Base-by-base conservation (phyloP, 768 basidiomycete genomes). In the Auriscalpium orientale region DNA sequence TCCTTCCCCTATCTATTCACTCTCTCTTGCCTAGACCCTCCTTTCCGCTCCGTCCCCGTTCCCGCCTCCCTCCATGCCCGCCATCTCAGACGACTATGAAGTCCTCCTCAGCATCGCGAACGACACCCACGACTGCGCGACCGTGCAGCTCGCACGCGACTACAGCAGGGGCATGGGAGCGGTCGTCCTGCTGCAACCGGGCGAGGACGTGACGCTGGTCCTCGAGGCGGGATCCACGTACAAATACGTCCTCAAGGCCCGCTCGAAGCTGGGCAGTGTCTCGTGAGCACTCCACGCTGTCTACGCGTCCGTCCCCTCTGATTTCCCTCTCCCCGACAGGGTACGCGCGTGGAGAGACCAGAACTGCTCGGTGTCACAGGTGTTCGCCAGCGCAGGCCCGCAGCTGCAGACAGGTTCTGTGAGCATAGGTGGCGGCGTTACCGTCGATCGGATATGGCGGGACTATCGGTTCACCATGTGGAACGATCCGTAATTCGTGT, bases 161-260 rank as follows among this genome's bases (percentile, higher is more conserved):
- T 87, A 87, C 60, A 84, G 82, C 47, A 74, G 78, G 51, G 75
- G 76, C 50, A 70, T 77, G 15, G 76, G 76, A 51, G 74, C 79
- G 51, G 74, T 80, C 57, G 75, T 85, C 47, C 65, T 86, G 28
- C 72, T 88, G 43, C 75, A 79, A 56, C 84, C 85, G 4, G 75
- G 79, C 49, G 85, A 88, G 65, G 79, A 76, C 45, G 72, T 88
- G 54, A 82, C 83, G 35, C 75, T 87, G 56, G 76, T 88, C 57
- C 76, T 88, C 59, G 84, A 86, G 63, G 83, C 86, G 18, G 85
- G 86, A 7, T 77, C 78, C 20, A 71, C 81, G 40, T 88, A 88
- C 72, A 78, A 79, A 64, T 87, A 88, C 67, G 84, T 82, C 37
- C 71, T 88, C 56, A 87, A 86, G 68, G 76, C 76, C 58, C 78